Base-by-base conservation (phyloP, 352 stramenopile genomes). In the Pythium angustatum region DNA sequence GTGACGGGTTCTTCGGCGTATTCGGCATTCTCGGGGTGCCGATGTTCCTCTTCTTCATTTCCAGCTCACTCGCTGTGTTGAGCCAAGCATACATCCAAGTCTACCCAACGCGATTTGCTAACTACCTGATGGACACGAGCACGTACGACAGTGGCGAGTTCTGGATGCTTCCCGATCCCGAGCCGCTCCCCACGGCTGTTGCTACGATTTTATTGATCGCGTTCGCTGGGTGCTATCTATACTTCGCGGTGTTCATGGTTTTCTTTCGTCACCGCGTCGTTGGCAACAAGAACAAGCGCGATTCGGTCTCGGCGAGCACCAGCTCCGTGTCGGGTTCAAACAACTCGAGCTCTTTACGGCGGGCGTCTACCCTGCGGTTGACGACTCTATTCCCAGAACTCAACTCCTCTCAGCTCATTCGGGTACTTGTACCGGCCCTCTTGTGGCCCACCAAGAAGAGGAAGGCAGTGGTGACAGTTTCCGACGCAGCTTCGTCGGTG, bases 121-220 rank as follows among this genome's bases (percentile, higher is more conserved):
- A 87, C 41, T 68, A 72, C 40, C 33, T 85, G 8, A 76, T 85
- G 69, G 52, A 74, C 38, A 87, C 78, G 22, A 19, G 15, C 38
- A 22, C 38, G 5, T 71, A 77, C 17, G 76, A 87, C 47, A 68
- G 73, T 14, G 79, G 79, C 14, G 71, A 85, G 14, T 87, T 87
- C 36, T 71, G 81, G 55, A 55, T 84, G 38, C 62, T 83, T 33
- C 64, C 73, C 0, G 66, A 77, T 27, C 64, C 74, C 2, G 71
- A 76, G 15, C 41, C 60, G 7, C 62, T 31, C 1, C 75, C 75
- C 1, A 72, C 72, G 9, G 67, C 78, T 26, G 62, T 72, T 9
- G 76, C 75, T 9, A 66, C 71, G 2, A 38, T 67, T 9, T 54
- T 77, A 33, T 48, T 87, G 7, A 50, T 74, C 21, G 44, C 73